phyloP scores from a whole-genome alignment of 495 filamentous ascomycete genomes.

The Letharia columbiana region DNA sequence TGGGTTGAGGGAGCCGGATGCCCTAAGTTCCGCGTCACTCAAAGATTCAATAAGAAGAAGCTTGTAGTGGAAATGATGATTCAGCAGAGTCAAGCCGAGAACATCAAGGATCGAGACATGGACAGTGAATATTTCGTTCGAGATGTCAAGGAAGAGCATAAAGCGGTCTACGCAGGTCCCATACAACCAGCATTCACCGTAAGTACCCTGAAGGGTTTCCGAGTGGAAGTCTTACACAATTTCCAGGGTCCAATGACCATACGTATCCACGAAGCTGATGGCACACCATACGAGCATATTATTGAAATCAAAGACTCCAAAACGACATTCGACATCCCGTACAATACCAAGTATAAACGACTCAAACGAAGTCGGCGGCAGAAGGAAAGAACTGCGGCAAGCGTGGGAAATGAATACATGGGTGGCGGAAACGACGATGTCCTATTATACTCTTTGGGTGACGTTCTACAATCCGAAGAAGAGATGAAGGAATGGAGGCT shows the following conservation, averaged over 20 bases:
- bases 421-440: slow-evolving; percentile 73
- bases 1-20: slow-evolving; percentile 87
- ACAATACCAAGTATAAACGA: slow-evolving; percentile 98
- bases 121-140: slow-evolving; percentile 68
- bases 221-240: slow-evolving; percentile 1
- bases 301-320: slow-evolving; percentile 83
- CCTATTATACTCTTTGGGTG: slow-evolving; percentile 84
- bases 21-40: slow-evolving; percentile 72
- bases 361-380: slow-evolving; percentile 86
- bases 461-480: slow-evolving; percentile 73
- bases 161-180: slow-evolving; percentile 59
- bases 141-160: slow-evolving; percentile 68
- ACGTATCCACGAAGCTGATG: slow-evolving; percentile 95
- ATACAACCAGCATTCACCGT: slow-evolving; percentile 70
- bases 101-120: slow-evolving; percentile 40
- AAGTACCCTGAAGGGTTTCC: background rate
- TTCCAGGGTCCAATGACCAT: slow-evolving; percentile 81
- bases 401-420: slow-evolving; percentile 50
- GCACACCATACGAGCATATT: slow-evolving; percentile 97
- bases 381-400: slow-evolving; percentile 57
- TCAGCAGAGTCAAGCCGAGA: slow-evolving; percentile 62
- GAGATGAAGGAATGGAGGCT: slow-evolving; percentile 79
- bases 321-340: slow-evolving; percentile 84
- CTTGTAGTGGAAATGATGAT: slow-evolving; percentile 91
- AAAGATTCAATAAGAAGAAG: slow-evolving; percentile 96